phyloP scores from a whole-genome alignment of 2,329 filamentous ascomycete genomes.

The Penicillium sp. region DNA sequence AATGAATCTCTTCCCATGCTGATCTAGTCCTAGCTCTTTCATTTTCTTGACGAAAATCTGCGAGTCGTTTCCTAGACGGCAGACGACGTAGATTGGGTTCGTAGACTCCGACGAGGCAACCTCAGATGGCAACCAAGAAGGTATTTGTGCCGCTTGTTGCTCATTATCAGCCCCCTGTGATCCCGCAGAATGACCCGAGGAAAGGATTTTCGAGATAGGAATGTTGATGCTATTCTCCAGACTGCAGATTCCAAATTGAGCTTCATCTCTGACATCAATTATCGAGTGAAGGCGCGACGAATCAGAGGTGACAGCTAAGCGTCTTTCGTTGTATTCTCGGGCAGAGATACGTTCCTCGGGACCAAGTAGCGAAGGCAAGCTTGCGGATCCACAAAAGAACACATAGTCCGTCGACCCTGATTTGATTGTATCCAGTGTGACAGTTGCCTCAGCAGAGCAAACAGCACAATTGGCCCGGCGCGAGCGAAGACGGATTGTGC shows the following conservation, averaged over 20 bases:
- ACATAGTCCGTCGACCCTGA: constrained; percentile 75
- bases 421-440: constrained; percentile 62
- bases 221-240: constrained; percentile 69
- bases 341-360: constrained; percentile 67
- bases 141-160: constrained; percentile 7
- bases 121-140: constrained; percentile 28
- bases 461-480: constrained; percentile 70
- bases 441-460: constrained; percentile 62
- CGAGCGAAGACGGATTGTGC: constrained; percentile 70
- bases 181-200: constrained; percentile 11
- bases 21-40: constrained; percentile 38
- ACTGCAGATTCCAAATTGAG: constrained; percentile 78
- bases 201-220: constrained; percentile 43
- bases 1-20: constrained; percentile 32
- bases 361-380: constrained; percentile 55
- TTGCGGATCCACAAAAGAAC: constrained; percentile 72
- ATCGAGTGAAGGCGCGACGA: constrained; percentile 52
- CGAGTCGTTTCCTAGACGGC: constrained; percentile 50
- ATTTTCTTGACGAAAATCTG: constrained; percentile 44
- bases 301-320: background rate
- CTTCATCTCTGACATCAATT: constrained; percentile 79
- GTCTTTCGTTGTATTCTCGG: constrained; percentile 51
- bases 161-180: background rate
- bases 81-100: constrained; percentile 44
- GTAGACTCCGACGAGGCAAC: constrained; percentile 20